Base-by-base conservation (phyloP, 2,329 filamentous ascomycete species). In the Fusarium sp. region DNA sequence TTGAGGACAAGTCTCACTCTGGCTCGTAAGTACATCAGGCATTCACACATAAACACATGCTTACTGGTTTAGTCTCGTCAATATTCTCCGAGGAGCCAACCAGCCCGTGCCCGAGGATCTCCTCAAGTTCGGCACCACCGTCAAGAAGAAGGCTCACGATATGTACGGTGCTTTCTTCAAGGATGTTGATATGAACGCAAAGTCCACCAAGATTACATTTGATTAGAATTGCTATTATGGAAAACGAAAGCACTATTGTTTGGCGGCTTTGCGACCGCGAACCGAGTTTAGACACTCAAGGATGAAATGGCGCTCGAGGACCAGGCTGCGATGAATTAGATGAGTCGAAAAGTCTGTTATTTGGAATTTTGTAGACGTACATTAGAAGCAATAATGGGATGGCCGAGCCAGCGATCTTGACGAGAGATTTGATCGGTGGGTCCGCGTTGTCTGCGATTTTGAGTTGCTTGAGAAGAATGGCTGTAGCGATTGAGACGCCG, bases 81-180 rank as follows among this genome's bases (percentile, higher is more conserved):
- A 98, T 79, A 94, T 99, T 59, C 88, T 99, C 68, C 97, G 92
- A 82, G 93, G 90, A n/a, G 94, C 96, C 25, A 93, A 94, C 71
- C 96, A 99, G 81, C 87, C 90, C 15, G 93, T 99, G 1, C 96
- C 96, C 4, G 94, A 97, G 45, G 92, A 93, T 27, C 84, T 99
- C 40, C 85, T 98, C 80, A 98, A 97, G 83, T 99, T 98, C 74
- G 96, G 96, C 76, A 97, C 94, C 24, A 98, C 95, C 1, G 96
- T 99, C 55, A 99, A 98, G 89, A 98, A 97, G 89, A 98, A 98
- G 94, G 88, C 90, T 51, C 96, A 99, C 83, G 92, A 94, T 77
- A 92, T 93, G 49, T 99, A 98, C 78, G 96, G 96, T 61, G 94
- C 94, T 32, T 98, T 98, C 80, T 97, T 92, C 86, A 97, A 96